These are phyloP conservation scores for Penicillium silybi DNA, from an alignment of 495 filamentous ascomycete species.

Conservation along the genomic window DNA sequence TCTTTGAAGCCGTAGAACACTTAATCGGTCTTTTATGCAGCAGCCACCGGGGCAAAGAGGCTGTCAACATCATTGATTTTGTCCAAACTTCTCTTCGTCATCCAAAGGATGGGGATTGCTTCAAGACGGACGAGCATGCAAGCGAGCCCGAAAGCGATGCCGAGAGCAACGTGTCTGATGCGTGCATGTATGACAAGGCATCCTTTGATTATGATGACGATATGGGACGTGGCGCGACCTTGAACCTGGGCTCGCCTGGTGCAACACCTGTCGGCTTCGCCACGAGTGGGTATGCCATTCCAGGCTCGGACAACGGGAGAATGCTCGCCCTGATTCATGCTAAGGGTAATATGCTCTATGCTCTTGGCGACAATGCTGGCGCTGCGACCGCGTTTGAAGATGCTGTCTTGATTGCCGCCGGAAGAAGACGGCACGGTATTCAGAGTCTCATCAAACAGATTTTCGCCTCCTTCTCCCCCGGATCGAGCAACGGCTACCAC, in stretches of 20 bases:
- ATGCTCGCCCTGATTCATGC: constrained; percentile 91
- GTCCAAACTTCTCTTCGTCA: constrained; percentile 74
- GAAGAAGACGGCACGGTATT: constrained; percentile 67
- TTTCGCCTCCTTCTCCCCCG: constrained; percentile 62
- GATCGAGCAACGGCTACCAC: constrained; percentile 25
- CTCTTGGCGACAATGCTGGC: constrained; percentile 74
- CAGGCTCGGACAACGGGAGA: constrained; percentile 86
- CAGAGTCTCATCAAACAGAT: constrained; percentile 78
- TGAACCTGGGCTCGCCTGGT: constrained; percentile 28
- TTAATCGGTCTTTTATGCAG: constrained; percentile 83
- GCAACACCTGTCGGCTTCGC: constrained; percentile 56
- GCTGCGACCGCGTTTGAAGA: constrained; percentile 94
- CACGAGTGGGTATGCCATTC: constrained; percentile 80
- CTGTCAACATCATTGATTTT: constrained; percentile 83
- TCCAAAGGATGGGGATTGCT: constrained; percentile 43
- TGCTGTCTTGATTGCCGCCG: constrained; percentile 84
- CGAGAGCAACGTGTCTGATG: constrained; percentile 47
- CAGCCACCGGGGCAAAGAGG: constrained; percentile 76
- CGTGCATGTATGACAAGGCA: constrained; percentile 51
- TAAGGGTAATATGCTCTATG: constrained; percentile 97
- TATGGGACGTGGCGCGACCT: constrained; percentile 20
- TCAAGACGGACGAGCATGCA: constrained; percentile 49
- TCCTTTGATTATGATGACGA: constrained; percentile 58
- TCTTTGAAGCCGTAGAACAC: constrained; percentile 96
- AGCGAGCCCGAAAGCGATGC: constrained; percentile 55